These are phyloP conservation scores for Trichoderma citrinoviride DNA, from an alignment of 2,329 filamentous ascomycete species.

Conservation along the genomic window DNA sequence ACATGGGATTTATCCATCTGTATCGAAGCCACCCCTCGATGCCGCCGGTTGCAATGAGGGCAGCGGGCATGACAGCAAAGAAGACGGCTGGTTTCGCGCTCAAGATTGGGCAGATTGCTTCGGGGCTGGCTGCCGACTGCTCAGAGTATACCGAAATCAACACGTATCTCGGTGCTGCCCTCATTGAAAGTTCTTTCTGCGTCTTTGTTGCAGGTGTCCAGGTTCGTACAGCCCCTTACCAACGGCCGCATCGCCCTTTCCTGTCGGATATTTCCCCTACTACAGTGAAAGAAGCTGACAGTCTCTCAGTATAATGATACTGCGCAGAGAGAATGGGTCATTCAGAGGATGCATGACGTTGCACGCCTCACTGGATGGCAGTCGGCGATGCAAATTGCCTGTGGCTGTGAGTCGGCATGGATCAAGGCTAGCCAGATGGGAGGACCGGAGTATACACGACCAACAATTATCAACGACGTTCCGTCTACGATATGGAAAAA, in stretches of 20 bases:
- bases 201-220: slow-evolving; percentile 84
- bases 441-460: slow-evolving; percentile 69
- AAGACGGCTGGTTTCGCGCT: slow-evolving; percentile 70
- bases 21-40: slow-evolving; percentile 81
- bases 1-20: slow-evolving; percentile 81
- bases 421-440: slow-evolving; percentile 66
- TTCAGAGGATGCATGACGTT: slow-evolving; percentile 71
- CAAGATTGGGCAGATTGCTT: slow-evolving; percentile 75
- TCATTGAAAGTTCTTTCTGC: slow-evolving; percentile 78
- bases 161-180: slow-evolving; percentile 73
- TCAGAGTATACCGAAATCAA: slow-evolving; percentile 59
- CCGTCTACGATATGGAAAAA: slow-evolving; percentile 48
- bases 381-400: slow-evolving; percentile 75
- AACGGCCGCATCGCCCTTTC: background rate
- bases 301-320: slow-evolving; percentile 62
- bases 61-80: slow-evolving; percentile 72
- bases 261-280: background rate
- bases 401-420: slow-evolving; percentile 84
- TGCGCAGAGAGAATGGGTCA: slow-evolving; percentile 72
- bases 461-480: slow-evolving; percentile 38
- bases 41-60: slow-evolving; percentile 86
- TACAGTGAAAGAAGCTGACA: slow-evolving; percentile 22
- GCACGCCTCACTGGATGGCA: slow-evolving; percentile 83
- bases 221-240: slow-evolving; percentile 39
- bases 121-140: slow-evolving; percentile 62